Evolutionary conservation across 2,329 filamentous ascomycete genomes (phyloP).

Genomic region (Colletotrichum ledebouriae): DNA sequence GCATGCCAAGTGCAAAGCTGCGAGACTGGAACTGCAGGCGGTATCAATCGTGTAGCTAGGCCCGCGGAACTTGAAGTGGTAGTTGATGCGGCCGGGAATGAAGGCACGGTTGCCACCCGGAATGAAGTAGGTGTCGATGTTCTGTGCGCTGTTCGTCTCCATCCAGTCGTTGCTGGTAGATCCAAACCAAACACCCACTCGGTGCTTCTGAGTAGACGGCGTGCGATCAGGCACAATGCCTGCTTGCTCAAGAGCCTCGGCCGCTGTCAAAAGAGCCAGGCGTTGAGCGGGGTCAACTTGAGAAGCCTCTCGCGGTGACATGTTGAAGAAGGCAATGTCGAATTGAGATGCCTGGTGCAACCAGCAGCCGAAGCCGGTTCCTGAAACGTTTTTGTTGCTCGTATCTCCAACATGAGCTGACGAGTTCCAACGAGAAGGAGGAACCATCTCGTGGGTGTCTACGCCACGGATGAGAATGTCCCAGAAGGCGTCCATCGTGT

Average conservation of each 20-base stretch:
- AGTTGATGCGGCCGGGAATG: slow-evolving; percentile 75
- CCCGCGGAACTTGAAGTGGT: slow-evolving; percentile 82
- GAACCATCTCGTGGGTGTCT: slow-evolving; percentile 44
- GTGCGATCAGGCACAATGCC: slow-evolving; percentile 77
- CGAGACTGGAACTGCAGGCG: slow-evolving; percentile 82
- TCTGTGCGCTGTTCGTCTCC: slow-evolving; percentile 80
- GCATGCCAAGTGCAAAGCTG: slow-evolving; percentile 76
- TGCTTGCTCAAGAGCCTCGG: slow-evolving; percentile 83
- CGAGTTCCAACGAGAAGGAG: slow-evolving; percentile 26
- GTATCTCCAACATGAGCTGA: slow-evolving; percentile 17
- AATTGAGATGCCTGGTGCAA: slow-evolving; percentile 76
- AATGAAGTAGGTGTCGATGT: slow-evolving; percentile 69
- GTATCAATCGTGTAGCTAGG: slow-evolving; percentile 81
- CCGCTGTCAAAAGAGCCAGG: slow-evolving; percentile 79
- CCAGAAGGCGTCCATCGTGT: slow-evolving; percentile 54
- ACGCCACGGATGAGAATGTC: slow-evolving; percentile 45
- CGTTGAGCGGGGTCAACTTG: slow-evolving; percentile 83
- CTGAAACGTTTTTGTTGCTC: slow-evolving; percentile 13
- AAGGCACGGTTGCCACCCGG: slow-evolving; percentile 67
- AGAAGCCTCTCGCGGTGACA: slow-evolving; percentile 75
- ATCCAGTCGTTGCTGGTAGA: slow-evolving; percentile 83
- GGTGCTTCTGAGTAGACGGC: slow-evolving; percentile 69
- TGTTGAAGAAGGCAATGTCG: slow-evolving; percentile 79
- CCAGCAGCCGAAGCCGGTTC: slow-evolving; percentile 54
- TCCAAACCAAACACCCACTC: slow-evolving; percentile 81